These are phyloP conservation scores for Taiozyma sp. DNA, from an alignment of 1,139 yeast genomes.

Conservation along the genomic window DNA sequence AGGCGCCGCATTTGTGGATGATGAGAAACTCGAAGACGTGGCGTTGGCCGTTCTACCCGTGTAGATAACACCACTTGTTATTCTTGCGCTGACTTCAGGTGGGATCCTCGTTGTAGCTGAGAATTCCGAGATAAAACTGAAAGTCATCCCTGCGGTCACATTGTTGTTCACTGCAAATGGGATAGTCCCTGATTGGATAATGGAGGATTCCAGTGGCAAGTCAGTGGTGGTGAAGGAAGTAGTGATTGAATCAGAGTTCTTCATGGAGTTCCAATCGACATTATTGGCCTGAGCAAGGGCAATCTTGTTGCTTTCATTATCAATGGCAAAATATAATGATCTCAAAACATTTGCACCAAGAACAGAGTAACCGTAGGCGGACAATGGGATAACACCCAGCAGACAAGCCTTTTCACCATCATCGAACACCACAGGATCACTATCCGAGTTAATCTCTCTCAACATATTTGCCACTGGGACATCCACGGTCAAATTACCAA, in stretches of 20 bases:
- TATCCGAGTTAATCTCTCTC: constrained; percentile 14
- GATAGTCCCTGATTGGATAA: constrained; percentile 38
- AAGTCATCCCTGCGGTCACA: constrained; percentile 23
- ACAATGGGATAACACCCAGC: constrained; percentile 50
- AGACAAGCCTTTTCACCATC: constrained; percentile 60
- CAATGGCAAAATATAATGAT: constrained; percentile 60
- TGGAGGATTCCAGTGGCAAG: constrained; percentile 17
- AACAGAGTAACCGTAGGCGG: constrained; percentile 45
- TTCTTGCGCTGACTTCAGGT: constrained; percentile 15
- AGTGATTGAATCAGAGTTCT: neutral
- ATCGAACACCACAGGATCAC: constrained; percentile 39
- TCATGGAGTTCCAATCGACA: constrained; percentile 2
- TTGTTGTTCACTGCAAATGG: constrained; percentile 43
- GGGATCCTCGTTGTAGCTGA: constrained; percentile 3
- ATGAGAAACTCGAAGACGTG: neutral
- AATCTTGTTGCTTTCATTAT: constrained; percentile 51
- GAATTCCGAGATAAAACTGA: constrained; percentile 10
- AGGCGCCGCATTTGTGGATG: neutral
- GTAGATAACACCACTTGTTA: constrained; percentile 11
- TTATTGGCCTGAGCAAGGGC: constrained; percentile 50
- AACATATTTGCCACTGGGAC: constrained; percentile 53
- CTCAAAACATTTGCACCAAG: constrained; percentile 62
- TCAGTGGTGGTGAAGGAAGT: constrained; percentile 4
- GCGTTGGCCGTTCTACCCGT: constrained; percentile 7
- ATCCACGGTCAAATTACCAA: constrained; percentile 48